Evolutionary conservation across 192 early-diverging fungal genomes (phyloP).

Genomic region (Linnemannia schmuckeri): DNA sequence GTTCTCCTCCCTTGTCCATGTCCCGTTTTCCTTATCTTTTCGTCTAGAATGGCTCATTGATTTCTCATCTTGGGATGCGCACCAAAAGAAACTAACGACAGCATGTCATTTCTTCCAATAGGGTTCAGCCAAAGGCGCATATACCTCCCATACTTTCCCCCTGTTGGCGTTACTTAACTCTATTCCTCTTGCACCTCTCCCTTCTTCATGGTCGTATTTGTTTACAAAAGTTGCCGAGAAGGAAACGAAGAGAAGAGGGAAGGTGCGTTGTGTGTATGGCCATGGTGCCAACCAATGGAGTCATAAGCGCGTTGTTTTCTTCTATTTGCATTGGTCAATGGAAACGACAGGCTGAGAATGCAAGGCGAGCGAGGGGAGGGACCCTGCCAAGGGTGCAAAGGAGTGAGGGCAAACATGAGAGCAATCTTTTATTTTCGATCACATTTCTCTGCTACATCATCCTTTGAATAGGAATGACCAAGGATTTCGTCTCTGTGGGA

Average conservation of each 20-base stretch:
- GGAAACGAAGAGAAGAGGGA: background rate
- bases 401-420: background rate
- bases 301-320: background rate
- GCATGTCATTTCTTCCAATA: conserved; percentile 3
- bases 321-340: background rate
- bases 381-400: background rate
- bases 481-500: background rate
- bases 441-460: background rate
- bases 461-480: background rate
- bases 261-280: background rate
- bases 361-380: background rate
- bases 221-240: background rate
- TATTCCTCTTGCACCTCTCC: background rate
- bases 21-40: background rate
- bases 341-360: background rate
- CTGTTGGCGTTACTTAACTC: background rate
- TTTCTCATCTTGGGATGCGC: background rate
- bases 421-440: background rate
- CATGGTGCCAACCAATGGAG: background rate
- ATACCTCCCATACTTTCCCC: background rate
- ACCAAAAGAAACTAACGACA: background rate
- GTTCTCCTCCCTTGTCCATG: background rate
- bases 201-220: background rate
- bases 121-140: background rate
- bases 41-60: background rate